Evolutionary conservation across 345 rosid genomes (phyloP).

Genomic region (Arabidopsis suecica): DNA sequence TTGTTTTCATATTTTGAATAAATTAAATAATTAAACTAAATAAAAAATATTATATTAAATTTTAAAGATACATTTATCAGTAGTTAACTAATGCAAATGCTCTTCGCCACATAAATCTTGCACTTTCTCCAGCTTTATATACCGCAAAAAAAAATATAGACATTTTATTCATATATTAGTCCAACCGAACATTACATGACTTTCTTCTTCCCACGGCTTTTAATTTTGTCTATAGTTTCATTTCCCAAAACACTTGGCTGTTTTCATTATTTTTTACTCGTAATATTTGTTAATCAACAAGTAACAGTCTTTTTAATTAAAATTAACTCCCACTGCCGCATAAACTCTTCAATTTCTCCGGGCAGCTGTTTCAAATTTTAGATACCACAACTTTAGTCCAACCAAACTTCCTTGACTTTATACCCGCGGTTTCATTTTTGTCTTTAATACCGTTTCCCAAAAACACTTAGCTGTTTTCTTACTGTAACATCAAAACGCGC

Average conservation of each 20-base stretch:
- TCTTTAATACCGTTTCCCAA: slow-evolving; percentile 15
- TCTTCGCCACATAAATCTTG: no score
- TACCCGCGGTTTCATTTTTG: slow-evolving; percentile 13
- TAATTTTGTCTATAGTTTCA: background rate
- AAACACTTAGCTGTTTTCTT: slow-evolving; percentile 34
- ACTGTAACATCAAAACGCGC: slow-evolving; percentile 33
- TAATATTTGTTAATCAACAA: background rate
- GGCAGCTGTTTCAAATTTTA: slow-evolving; percentile 3
- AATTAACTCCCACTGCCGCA: background rate
- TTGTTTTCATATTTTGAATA: no score
- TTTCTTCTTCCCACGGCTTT: background rate
- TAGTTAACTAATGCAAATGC: no score
- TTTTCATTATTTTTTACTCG: background rate
- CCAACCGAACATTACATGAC: slow-evolving; percentile 18
- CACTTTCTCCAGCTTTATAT: no score
- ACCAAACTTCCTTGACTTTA: slow-evolving; percentile 19
- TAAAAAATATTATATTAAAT: no score
- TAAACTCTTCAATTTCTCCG: background rate
- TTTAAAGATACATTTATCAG: no score
- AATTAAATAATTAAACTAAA: no score
- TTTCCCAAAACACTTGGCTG: slow-evolving; percentile 2
- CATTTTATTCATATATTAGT: background rate
- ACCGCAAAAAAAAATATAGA: background rate
- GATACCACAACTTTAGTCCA: slow-evolving; percentile 8
- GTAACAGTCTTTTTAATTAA: background rate